Evolutionary conservation across 176 grass and related monocot genomes (phyloP).

Genomic region (Oryza meyeriana): DNA sequence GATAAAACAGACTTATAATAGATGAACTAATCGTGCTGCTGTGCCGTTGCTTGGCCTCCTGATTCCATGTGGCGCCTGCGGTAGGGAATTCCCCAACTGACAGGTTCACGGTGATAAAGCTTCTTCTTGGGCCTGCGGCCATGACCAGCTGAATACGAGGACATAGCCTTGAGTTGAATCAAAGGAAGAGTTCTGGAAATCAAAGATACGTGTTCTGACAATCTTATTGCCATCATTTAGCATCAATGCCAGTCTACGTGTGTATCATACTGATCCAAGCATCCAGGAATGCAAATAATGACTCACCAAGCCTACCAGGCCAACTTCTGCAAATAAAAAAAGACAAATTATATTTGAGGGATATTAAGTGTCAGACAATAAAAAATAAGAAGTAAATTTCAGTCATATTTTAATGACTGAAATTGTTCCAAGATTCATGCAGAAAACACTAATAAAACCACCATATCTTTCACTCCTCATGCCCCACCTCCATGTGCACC

Average conservation of each 20-base stretch:
- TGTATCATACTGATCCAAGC: background rate
- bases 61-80: too few relatives aligned
- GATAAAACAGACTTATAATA: too few relatives aligned
- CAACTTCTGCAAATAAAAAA: constrained; percentile 11
- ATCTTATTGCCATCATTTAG: constrained; percentile 24
- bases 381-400: background rate
- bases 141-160: constrained; percentile 45
- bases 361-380: background rate
- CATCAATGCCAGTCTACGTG: background rate
- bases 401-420: background rate
- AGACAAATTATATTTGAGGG: too few relatives aligned
- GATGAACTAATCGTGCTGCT: too few relatives aligned
- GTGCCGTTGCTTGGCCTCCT: too few relatives aligned
- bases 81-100: too few relatives aligned
- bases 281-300: background rate
- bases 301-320: background rate
- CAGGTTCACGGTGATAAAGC: constrained; percentile 67
- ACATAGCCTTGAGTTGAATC: constrained; percentile 46
- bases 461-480: too few relatives aligned
- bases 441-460: too few relatives aligned
- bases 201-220: background rate
- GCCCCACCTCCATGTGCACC: too few relatives aligned
- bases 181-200: constrained; percentile 1
- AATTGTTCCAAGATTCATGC: too few relatives aligned
- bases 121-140: constrained; percentile 76